Conservation (phyloP, 768 basidiomycete genomes). For the Boletellus emodensis region DNA sequence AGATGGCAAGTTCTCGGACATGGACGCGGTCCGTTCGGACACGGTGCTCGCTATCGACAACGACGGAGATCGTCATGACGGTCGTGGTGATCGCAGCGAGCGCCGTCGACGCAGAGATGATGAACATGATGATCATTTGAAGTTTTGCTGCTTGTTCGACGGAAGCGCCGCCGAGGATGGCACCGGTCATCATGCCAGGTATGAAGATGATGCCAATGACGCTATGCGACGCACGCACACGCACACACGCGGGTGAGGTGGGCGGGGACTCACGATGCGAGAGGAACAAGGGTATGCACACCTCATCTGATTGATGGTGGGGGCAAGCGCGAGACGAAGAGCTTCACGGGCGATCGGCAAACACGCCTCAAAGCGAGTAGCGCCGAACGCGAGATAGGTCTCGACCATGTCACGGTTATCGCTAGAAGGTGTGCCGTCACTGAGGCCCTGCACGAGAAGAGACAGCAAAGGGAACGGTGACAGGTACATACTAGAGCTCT, state of each 20-base stretch:
- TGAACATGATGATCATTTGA: constrained; percentile 94
- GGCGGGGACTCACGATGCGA: neutral
- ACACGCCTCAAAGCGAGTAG: constrained; percentile 79
- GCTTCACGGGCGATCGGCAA: constrained; percentile 75
- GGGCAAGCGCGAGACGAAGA: constrained; percentile 73
- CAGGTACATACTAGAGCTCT: constrained; percentile 59
- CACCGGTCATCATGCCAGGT: constrained; percentile 91
- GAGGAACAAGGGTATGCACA: constrained; percentile 17
- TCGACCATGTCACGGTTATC: constrained; percentile 86
- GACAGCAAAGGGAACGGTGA: neutral
- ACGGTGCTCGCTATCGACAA: constrained; percentile 69
- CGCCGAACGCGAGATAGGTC: constrained; percentile 82
- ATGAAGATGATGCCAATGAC: constrained; percentile 74
- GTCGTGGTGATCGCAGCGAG: constrained; percentile 67
- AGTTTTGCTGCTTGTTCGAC: constrained; percentile 82
- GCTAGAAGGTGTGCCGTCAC: constrained; percentile 33
- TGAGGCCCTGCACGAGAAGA: neutral
- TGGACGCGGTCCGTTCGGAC: constrained; percentile 66
- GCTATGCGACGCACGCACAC: constrained; percentile 31
- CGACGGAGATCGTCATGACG: constrained; percentile 52
- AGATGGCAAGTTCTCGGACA: constrained; percentile 26
- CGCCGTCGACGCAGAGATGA: constrained; percentile 77
- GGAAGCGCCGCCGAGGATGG: constrained; percentile 80
- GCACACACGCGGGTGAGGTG: neutral
- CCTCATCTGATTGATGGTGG: constrained; percentile 87